Percentiles rank a stretch among this genome's conserved stretches.
These are phyloP conservation scores for Cryptosporidium viatorum DNA, from an alignment of 169 alveolate genomes.

Conservation along the genomic window DNA sequence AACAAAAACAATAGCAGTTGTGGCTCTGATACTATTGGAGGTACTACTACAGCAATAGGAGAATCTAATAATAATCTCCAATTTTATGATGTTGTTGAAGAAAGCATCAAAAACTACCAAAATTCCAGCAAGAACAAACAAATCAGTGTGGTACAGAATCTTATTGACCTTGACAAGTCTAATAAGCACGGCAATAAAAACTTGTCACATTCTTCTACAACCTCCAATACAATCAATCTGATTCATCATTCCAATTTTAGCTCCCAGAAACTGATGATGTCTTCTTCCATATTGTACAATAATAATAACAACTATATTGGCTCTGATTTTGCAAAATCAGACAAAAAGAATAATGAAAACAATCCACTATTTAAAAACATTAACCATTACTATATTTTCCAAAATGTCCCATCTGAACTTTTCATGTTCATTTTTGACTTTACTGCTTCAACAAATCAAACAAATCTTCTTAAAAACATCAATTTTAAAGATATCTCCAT, in stretches of 20 bases:
- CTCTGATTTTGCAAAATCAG: background rate
- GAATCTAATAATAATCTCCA: background rate
- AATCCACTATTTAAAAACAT: constrained; percentile 8
- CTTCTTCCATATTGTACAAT: no score
- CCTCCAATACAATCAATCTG: background rate
- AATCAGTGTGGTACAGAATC: constrained; percentile 13
- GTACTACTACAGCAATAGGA: no score
- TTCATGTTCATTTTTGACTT: constrained; percentile 17
- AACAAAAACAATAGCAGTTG: background rate
- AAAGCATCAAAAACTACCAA: constrained; percentile 23
- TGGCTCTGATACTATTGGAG: no score
- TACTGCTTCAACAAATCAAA: background rate
- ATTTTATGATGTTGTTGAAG: constrained; percentile 58
- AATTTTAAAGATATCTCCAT: constrained; percentile 17
- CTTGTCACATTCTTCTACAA: background rate
- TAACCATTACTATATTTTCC: constrained; percentile 24
- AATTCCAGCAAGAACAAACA: constrained; percentile 22
- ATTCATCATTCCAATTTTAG: constrained; percentile 18
- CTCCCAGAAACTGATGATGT: background rate
- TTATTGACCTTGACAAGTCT: constrained; percentile 4
- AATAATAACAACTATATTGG: background rate
- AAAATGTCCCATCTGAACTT: constrained; percentile 23
- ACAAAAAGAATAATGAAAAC: no score
- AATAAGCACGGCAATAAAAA: background rate
- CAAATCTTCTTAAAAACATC: background rate